These are phyloP conservation scores for Myxozyma sirexii DNA, from an alignment of 805 yeast species.

Conservation along the genomic window DNA sequence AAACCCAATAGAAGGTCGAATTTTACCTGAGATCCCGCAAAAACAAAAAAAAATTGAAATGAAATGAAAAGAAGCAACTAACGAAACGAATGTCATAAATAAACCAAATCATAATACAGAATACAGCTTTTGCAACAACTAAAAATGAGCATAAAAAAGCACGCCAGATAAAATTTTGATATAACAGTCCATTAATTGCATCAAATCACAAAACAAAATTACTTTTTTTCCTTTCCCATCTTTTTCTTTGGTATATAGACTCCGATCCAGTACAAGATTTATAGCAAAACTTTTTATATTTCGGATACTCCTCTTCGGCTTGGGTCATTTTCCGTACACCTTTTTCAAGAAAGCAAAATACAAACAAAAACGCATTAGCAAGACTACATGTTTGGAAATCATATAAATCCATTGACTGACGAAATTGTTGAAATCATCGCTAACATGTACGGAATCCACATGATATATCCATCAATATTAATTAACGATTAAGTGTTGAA, in stretches of 20 bases:
- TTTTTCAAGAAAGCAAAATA: slow-evolving; percentile 8
- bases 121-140: background rate
- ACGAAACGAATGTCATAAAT: background rate
- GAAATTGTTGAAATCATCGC: slow-evolving; percentile 17
- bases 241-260: background rate
- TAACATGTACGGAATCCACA: slow-evolving; percentile 16
- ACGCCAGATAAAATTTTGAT: background rate
- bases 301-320: background rate
- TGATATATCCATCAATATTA: slow-evolving; percentile 10
- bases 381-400: slow-evolving; percentile 13
- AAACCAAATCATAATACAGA: no score
- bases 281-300: slow-evolving; percentile 1
- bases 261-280: background rate
- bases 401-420: slow-evolving; percentile 16
- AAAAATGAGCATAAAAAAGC: no score
- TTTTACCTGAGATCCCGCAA: slow-evolving; percentile 4
- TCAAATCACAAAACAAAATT: background rate
- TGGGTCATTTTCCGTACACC: background rate
- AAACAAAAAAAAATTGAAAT: background rate
- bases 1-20: slow-evolving; percentile 12
- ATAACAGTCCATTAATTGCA: background rate
- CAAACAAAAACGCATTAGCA: slow-evolving; percentile 12
- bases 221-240: no score
- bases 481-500: slow-evolving; percentile 17
- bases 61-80: background rate